Evolutionary conservation across 495 filamentous ascomycete species (phyloP).

Genomic region (Aspergillus avenaceus): DNA sequence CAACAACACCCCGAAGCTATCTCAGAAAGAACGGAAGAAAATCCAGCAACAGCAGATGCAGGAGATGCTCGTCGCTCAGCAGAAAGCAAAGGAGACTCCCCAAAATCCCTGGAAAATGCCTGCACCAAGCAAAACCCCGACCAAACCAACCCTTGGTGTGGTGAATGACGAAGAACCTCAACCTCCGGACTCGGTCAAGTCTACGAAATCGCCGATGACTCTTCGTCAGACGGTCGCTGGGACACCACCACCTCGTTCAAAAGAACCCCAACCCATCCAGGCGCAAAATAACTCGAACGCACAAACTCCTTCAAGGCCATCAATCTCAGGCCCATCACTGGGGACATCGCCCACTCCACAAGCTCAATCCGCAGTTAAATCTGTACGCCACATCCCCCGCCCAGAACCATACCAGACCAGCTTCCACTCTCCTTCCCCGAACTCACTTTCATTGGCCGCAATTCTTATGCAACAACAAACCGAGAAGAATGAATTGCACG

Average conservation of each 20-base stretch:
- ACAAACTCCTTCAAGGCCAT: constrained; percentile 17
- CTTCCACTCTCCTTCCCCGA: constrained; percentile 42
- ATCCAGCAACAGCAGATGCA: constrained; percentile 67
- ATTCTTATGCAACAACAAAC: constrained; percentile 83
- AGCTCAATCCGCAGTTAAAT: constrained; percentile 37
- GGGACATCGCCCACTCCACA: constrained; percentile 18
- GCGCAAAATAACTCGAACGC: constrained; percentile 26
- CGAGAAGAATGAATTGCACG: constrained; percentile 76
- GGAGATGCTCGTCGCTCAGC: constrained; percentile 42
- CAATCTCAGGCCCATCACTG: constrained; percentile 19
- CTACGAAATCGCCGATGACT: constrained; percentile 50
- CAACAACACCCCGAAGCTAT: constrained; percentile 54
- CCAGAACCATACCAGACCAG: constrained; percentile 36
- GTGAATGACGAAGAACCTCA: constrained; percentile 17
- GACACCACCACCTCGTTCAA: constrained; percentile 30
- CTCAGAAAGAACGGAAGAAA: constrained; percentile 88
- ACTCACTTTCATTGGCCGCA: constrained; percentile 74
- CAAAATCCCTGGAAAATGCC: constrained; percentile 72
- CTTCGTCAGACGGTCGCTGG: constrained; percentile 61
- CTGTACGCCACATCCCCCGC: constrained; percentile 44
- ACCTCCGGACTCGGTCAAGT: constrained; percentile 18
- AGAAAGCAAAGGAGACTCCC: constrained; percentile 43
- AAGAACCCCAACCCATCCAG: constrained; percentile 21
- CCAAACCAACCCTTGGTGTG: constrained; percentile 17
- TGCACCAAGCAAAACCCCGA: constrained; percentile 14